Base-by-base conservation (phyloP, 345 rosid species). In the Punica granatum region DNA sequence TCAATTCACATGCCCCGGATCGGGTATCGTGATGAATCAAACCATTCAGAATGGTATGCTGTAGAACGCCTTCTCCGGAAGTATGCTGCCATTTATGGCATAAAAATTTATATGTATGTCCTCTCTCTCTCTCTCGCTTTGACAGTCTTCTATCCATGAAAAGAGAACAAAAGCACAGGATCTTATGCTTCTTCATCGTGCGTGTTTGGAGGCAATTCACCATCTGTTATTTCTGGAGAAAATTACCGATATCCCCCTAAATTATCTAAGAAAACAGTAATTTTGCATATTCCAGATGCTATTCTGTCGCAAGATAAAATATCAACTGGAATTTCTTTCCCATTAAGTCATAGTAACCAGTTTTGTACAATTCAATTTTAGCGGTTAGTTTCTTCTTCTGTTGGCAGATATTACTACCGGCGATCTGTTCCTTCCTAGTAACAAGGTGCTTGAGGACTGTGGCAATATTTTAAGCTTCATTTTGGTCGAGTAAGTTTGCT, bases 1-100 rank as follows among this genome's bases (percentile, higher is more conserved):
- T 90, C 97, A 6, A 80, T 92, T 25, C 92, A 92, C 85, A 86
- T 92, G 97, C 97, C 98, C 6, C 89, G 92, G 15, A 85, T 92
- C 41, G 90, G 95, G 33, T 88, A 88, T 71, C 85, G 69, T 76
- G 95, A 86, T 66, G 87, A 83, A 74, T 82, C 90, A 67, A 88
- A 84, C 70, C 83, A 85, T 28, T 84, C 95, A 10, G 91, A 82
- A 71, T 92, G 98, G 98, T 92, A 92, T 67, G 74, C 87, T 0
- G 84, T 89, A 67, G 96, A 92, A 73, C 96, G 95, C 26, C 91
- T 92, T 65, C 90, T 88, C 28, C 85, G 90, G 67, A 90, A 92
- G 82, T 90, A 86, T 73, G 88, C 96, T 7, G 71, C 96, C 65
- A 71, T 82, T 68, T 84, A 81, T 43, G 85, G 85, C 68, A 75